Percentiles rank a stretch among this genome's conserved stretches.
These are phyloP conservation scores for Plasmodium adleri DNA, from an alignment of 169 alveolate species.

Conservation along the genomic window DNA sequence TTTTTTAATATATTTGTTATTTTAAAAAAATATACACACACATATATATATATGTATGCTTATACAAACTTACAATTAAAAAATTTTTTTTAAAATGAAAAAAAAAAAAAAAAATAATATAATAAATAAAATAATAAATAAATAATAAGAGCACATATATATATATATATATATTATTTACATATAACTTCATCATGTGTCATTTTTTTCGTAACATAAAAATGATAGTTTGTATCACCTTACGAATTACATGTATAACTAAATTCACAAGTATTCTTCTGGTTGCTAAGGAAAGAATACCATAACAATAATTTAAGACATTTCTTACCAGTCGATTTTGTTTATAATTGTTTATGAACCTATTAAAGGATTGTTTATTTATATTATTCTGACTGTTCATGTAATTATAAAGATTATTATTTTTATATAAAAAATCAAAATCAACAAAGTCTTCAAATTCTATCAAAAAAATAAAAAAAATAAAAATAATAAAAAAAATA, in stretches of 20 bases:
- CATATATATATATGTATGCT: background rate
- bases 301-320: constrained; percentile 17
- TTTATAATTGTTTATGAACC: background rate
- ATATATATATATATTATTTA: too few species aligned
- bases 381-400: background rate
- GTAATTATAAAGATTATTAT: constrained; percentile 1
- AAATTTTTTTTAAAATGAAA: background rate
- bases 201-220: constrained; percentile 28
- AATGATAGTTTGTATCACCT: constrained; percentile 28
- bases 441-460: constrained; percentile 41
- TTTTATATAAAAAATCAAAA: constrained; percentile 14
- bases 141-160: background rate
- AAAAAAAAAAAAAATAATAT: background rate
- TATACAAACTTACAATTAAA: background rate
- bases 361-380: constrained; percentile 1
- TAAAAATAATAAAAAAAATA: background rate
- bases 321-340: constrained; percentile 21
- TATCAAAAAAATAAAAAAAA: constrained; percentile 28
- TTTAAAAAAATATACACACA: background rate
- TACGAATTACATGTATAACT: constrained; percentile 15
- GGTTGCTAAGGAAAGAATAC: constrained; percentile 45
- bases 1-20: constrained; percentile 5
- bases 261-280: constrained; percentile 47
- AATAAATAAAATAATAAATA: background rate
- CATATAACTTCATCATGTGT: background rate